A percentile compares a stretch with the other conserved stretches of the same genome.
Conservation (phyloP, 1,139 yeast species). For the Taphrina pruni region DNA sequence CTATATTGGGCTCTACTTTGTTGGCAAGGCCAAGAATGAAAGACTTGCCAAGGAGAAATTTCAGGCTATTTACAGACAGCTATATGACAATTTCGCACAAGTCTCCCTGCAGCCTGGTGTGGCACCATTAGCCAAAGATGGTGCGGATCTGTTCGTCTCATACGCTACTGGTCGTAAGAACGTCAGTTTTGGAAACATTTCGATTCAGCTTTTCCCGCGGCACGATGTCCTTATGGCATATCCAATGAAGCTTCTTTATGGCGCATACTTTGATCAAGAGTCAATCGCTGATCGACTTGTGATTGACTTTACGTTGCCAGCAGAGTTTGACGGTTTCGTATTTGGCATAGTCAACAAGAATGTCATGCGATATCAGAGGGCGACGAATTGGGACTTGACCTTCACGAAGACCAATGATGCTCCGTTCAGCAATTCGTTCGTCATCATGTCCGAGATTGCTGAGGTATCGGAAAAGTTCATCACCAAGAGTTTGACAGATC, state of each 20-base stretch:
- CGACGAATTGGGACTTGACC: conserved; percentile 77
- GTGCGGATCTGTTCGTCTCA: conserved; percentile 70
- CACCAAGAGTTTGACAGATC: conserved; percentile 60
- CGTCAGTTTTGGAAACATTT: conserved; percentile 66
- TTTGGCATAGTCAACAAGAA: conserved; percentile 84
- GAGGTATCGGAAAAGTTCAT: conserved; percentile 75
- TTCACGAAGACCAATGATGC: conserved; percentile 76
- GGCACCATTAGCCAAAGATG: conserved; percentile 63
- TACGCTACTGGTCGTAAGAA: conserved; percentile 90
- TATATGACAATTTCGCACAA: conserved; percentile 74
- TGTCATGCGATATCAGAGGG: conserved; percentile 78
- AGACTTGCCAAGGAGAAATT: conserved; percentile 45
- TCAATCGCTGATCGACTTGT: conserved; percentile 46
- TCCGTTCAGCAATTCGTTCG: conserved; percentile 69
- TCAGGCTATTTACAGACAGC: conserved; percentile 50
- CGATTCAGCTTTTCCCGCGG: conserved; percentile 74
- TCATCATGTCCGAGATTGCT: conserved; percentile 85
- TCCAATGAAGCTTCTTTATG: conserved; percentile 55
- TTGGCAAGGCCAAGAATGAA: conserved; percentile 45
- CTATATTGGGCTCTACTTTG: conserved; percentile 54
- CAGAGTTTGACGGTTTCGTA: conserved; percentile 62
- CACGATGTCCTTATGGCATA: conserved; percentile 75
- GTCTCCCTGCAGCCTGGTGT: conserved; percentile 68
- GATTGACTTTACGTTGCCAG: conserved; percentile 28
- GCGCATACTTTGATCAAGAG: conserved; percentile 43